These are phyloP conservation scores for Spatholobus suberectus DNA, from an alignment of 306 rosid genomes.

Conservation along the genomic window DNA sequence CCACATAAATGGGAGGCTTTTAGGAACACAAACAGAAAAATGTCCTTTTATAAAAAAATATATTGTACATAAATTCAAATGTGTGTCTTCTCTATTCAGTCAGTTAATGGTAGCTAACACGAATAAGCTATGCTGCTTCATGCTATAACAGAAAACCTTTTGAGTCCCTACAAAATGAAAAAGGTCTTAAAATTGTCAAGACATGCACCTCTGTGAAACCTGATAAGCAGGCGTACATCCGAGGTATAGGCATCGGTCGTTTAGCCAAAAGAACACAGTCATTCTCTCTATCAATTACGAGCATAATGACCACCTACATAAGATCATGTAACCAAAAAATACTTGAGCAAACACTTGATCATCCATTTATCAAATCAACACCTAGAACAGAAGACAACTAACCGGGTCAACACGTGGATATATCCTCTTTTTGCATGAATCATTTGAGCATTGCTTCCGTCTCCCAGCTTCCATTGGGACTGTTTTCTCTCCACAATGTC, in stretches of 20 bases:
- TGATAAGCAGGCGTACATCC: constrained; percentile 88
- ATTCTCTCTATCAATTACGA: constrained; percentile 83
- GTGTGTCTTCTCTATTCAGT: constrained; percentile 5
- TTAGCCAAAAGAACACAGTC: constrained; percentile 74
- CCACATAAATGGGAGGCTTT: neutral
- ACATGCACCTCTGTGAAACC: constrained; percentile 82
- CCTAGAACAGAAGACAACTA: constrained; percentile 28
- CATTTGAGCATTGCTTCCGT: constrained; percentile 81
- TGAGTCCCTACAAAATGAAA: constrained; percentile 22
- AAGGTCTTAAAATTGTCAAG: constrained; percentile 40
- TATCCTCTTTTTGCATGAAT: constrained; percentile 72
- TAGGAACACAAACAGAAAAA: constrained; percentile 21
- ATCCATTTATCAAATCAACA: constrained; percentile 32
- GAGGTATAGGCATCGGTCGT: constrained; percentile 62
- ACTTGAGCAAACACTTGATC: constrained; percentile 26
- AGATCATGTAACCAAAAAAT: constrained; percentile 31
- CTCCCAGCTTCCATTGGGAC: constrained; percentile 80
- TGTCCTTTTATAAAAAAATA: neutral
- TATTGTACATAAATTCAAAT: neutral
- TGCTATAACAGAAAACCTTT: neutral
- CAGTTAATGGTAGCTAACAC: neutral
- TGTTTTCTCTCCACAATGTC: constrained; percentile 83
- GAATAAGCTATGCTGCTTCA: constrained; percentile 13
- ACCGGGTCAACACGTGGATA: constrained; percentile 98
- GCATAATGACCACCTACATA: constrained; percentile 88